Percentiles rank a stretch among this genome's conserved stretches.
phyloP scores from a whole-genome alignment of 768 basidiomycete genomes.

The Trametopsis cervina region DNA sequence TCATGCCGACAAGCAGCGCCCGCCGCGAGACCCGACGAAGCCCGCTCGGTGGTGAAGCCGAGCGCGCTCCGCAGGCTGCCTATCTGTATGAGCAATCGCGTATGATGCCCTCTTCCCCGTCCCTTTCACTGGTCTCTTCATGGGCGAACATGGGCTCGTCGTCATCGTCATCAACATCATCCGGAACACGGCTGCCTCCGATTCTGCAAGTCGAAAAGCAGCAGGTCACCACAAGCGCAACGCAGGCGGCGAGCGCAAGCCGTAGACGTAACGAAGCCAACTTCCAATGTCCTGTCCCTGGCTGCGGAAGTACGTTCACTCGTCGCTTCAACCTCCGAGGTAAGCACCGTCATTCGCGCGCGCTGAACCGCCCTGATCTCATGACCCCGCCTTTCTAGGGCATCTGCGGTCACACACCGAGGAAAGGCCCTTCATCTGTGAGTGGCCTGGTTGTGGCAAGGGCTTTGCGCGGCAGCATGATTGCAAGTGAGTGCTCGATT shows the following conservation, averaged over 20 bases:
- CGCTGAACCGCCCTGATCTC: conserved; percentile 5
- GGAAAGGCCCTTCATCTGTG: conserved; percentile 89
- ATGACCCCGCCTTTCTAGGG: conserved; percentile 37
- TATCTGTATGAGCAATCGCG: conserved; percentile 48
- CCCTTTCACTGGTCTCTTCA: neutral
- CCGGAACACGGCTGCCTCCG: conserved; percentile 52
- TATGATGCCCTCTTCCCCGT: conserved; percentile 19
- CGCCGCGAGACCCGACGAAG: conserved; percentile 13
- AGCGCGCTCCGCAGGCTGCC: conserved; percentile 45
- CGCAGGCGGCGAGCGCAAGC: conserved; percentile 86
- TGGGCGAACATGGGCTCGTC: conserved; percentile 8
- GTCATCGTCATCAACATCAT: conserved; percentile 25
- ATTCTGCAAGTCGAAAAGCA: conserved; percentile 90
- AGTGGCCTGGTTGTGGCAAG: conserved; percentile 92
- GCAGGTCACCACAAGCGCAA: conserved; percentile 92
- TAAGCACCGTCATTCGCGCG: conserved; percentile 24
- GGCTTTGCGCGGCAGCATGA: conserved; percentile 95
- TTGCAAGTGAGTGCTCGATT: conserved; percentile 70
- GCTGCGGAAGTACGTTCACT: conserved; percentile 44
- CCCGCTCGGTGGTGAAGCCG: conserved; percentile 36
- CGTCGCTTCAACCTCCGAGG: conserved; percentile 85
- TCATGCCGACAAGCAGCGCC: conserved; percentile 14
- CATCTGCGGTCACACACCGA: conserved; percentile 94
- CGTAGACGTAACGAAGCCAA: conserved; percentile 86
- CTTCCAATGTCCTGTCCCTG: conserved; percentile 49